A percentile compares a stretch with the other conserved stretches of the same genome.
phyloP scores from a whole-genome alignment of 495 filamentous ascomycete species.

The Talaromyces adpressus region DNA sequence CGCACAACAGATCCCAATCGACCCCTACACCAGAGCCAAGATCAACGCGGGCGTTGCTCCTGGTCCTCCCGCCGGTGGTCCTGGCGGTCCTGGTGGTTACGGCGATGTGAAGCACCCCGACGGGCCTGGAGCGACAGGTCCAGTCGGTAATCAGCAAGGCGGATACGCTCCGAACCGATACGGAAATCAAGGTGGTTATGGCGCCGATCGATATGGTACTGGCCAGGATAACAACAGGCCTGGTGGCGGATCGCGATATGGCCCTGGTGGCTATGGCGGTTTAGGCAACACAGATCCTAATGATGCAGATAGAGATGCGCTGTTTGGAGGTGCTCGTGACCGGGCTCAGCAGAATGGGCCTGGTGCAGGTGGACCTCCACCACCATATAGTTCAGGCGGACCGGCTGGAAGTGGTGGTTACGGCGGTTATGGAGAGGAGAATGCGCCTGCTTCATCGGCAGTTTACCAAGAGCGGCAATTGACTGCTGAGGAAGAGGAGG shows the following conservation, averaged over 20 bases:
- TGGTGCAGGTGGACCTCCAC: slow-evolving; percentile 31
- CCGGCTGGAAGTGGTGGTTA: slow-evolving; percentile 32
- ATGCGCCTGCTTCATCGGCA: slow-evolving; percentile 44
- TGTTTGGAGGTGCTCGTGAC: slow-evolving; percentile 60
- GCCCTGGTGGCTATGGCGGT: slow-evolving; percentile 69
- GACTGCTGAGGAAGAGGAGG: slow-evolving; percentile 67
- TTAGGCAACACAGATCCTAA: slow-evolving; percentile 51
- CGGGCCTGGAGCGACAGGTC: slow-evolving; percentile 29
- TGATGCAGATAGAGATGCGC: slow-evolving; percentile 51
- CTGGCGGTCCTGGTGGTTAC: slow-evolving; percentile 13
- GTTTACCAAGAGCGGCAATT: slow-evolving; percentile 60
- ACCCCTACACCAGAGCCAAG: slow-evolving; percentile 60
- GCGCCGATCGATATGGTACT: slow-evolving; percentile 52
- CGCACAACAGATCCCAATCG: slow-evolving; percentile 51
- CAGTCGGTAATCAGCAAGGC: slow-evolving; percentile 42
- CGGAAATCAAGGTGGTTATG: slow-evolving; percentile 59
- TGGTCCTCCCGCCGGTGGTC: slow-evolving; percentile 20
- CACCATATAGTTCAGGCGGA: slow-evolving; percentile 27
- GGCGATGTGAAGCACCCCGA: slow-evolving; percentile 24
- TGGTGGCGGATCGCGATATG: slow-evolving; percentile 34
- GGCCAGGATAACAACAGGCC: slow-evolving; percentile 19
- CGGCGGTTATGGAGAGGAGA: slow-evolving; percentile 40
- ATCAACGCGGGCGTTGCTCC: slow-evolving; percentile 36
- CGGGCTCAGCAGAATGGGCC: slow-evolving; percentile 36
- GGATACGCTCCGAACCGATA: slow-evolving; percentile 57